Conservation (phyloP, 2,329 filamentous ascomycete species). For the Magnaporthiopsis rhizophila region DNA sequence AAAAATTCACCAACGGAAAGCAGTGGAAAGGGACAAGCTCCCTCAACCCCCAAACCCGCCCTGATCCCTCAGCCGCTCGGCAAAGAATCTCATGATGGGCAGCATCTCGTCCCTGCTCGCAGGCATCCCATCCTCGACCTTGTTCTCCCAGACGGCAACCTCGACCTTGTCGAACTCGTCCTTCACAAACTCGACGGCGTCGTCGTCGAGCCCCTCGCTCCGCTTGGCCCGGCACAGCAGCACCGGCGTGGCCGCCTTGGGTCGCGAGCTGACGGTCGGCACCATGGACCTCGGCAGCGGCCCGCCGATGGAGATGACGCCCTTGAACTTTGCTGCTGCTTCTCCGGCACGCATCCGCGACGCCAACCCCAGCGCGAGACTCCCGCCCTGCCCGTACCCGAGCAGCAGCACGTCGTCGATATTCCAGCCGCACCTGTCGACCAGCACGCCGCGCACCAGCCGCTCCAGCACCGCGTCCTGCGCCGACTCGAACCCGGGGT, state of each 20-base stretch:
- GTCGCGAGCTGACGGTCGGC: constrained; percentile 32
- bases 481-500: constrained; percentile 51
- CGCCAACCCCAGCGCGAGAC: constrained; percentile 49
- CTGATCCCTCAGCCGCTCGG: constrained; percentile 45
- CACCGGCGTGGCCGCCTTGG: constrained; percentile 55
- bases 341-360: constrained; percentile 33
- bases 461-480: constrained; percentile 36
- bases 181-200: constrained; percentile 56
- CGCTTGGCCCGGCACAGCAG: constrained; percentile 50
- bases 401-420: constrained; percentile 53
- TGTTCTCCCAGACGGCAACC: constrained; percentile 58
- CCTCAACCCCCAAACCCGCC: not conserved
- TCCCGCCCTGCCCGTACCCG: constrained; percentile 61
- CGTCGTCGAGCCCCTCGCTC: constrained; percentile 42
- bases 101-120: constrained; percentile 74
- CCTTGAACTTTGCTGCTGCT: constrained; percentile 29
- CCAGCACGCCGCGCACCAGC: constrained; percentile 42
- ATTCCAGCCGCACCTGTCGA: constrained; percentile 51
- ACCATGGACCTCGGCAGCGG: constrained; percentile 49
- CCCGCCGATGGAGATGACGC: constrained; percentile 41
- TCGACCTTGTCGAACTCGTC: constrained; percentile 58
- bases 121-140: constrained; percentile 75
- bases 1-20: too few relatives aligned
- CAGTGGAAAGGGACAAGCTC: too few relatives aligned
- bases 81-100: constrained; percentile 81